Conservation (phyloP, 805 yeast genomes). For the Spathaspora arborariae region DNA sequence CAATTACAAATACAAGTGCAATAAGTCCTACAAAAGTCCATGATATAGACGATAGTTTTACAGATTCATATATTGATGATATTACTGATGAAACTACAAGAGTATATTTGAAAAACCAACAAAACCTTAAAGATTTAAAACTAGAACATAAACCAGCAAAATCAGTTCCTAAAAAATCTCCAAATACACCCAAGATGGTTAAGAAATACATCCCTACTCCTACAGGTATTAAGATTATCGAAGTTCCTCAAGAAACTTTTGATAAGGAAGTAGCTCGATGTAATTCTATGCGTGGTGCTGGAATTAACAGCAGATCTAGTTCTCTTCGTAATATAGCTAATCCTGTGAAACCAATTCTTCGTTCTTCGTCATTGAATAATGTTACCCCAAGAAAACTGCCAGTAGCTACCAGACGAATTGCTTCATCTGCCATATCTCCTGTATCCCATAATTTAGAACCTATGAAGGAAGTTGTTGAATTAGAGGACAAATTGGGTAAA, state of each 20-base stretch:
- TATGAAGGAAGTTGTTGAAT: slow-evolving; percentile 17
- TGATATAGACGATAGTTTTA: slow-evolving; percentile 29
- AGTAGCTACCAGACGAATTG: background rate
- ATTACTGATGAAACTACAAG: slow-evolving; percentile 23
- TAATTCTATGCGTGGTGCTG: slow-evolving; percentile 32
- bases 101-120: slow-evolving; percentile 26
- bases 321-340: slow-evolving; percentile 11
- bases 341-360: slow-evolving; percentile 12
- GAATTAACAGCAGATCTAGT: slow-evolving; percentile 21
- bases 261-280: slow-evolving; percentile 36
- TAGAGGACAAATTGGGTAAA: slow-evolving; percentile 19
- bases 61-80: slow-evolving; percentile 29
- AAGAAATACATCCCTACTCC: slow-evolving; percentile 74
- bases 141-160: slow-evolving; percentile 18
- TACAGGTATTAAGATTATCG: slow-evolving; percentile 63
- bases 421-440: background rate
- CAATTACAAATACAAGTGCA: slow-evolving; percentile 3
- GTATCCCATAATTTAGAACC: slow-evolving; percentile 8
- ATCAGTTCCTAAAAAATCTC: background rate
- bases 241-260: slow-evolving; percentile 53
- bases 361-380: slow-evolving; percentile 20
- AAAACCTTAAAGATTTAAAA: slow-evolving; percentile 32
- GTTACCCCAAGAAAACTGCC: background rate
- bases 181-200: slow-evolving; percentile 39
- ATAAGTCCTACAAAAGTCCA: slow-evolving; percentile 10